Evolutionary conservation across 2,329 filamentous ascomycete species (phyloP).

Genomic region (Paradendryphiella salina): DNA sequence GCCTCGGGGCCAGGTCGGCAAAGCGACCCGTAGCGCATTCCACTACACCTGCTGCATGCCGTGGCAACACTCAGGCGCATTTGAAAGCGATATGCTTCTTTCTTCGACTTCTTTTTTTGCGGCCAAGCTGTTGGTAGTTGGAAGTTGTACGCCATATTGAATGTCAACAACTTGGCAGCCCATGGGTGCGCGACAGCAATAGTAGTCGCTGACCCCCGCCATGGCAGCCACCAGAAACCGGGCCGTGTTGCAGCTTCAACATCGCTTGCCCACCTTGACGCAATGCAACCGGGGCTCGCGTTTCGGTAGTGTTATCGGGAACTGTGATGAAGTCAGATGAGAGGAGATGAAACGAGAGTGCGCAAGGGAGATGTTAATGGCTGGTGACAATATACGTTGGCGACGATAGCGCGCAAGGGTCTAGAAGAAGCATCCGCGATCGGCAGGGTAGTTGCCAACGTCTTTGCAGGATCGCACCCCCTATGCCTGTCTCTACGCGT

Average conservation of each 20-base stretch:
- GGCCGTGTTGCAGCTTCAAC: neutral
- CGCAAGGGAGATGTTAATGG: neutral
- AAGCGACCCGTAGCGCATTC: slow-evolving; percentile 4
- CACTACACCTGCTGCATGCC: slow-evolving; percentile 5
- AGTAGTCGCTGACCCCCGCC: neutral
- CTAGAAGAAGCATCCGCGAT: slow-evolving; percentile 1
- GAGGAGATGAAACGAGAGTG: slow-evolving; percentile 1
- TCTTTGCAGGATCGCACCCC: slow-evolving; percentile 3
- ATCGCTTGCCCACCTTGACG: slow-evolving; percentile 1
- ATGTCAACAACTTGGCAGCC: neutral
- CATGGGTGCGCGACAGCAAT: no score
- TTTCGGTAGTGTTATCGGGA: neutral
- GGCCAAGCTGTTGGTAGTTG: neutral
- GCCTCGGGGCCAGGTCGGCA: slow-evolving; percentile 10
- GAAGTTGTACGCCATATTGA: neutral
- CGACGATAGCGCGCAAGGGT: neutral
- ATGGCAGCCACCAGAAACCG: neutral
- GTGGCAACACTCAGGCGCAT: neutral
- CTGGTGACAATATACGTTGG: neutral
- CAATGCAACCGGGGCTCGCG: neutral
- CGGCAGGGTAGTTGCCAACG: slow-evolving; percentile 5
- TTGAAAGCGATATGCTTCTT: neutral
- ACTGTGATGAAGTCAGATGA: neutral
- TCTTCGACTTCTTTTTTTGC: neutral
- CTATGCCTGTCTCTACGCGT: neutral